Percentiles rank a stretch among this genome's conserved stretches.
phyloP scores from a whole-genome alignment of 768 basidiomycete species.

The Trametes gibbosa region DNA sequence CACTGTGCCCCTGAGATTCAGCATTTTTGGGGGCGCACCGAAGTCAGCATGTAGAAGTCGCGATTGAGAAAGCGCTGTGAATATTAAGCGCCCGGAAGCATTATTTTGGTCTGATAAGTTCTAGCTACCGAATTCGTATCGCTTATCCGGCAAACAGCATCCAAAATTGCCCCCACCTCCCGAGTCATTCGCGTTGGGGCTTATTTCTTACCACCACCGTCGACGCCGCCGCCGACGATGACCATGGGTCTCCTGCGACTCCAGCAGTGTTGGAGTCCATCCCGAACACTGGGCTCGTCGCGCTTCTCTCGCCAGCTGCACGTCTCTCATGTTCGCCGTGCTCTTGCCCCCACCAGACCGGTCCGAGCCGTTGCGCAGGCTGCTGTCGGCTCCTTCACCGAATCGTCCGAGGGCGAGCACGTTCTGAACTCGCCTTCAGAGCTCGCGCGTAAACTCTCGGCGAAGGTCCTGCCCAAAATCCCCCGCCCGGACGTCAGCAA shows the following conservation, averaged over 20 bases:
- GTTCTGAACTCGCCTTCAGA: constrained; percentile 94
- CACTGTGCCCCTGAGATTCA: too few species aligned
- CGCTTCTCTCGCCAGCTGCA: constrained; percentile 42
- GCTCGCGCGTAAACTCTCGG: constrained; percentile 88
- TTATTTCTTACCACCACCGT: constrained; percentile 14
- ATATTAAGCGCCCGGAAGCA: too few species aligned
- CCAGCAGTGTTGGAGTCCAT: constrained; percentile 19
- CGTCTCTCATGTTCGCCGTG: constrained; percentile 37
- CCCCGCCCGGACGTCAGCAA: constrained; percentile 90
- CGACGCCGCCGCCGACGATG: constrained; percentile 16
- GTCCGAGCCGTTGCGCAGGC: constrained; percentile 70
- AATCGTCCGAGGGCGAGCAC: constrained; percentile 47
- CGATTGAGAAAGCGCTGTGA: too few species aligned
- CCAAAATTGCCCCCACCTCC: neutral
- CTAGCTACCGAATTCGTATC: neutral
- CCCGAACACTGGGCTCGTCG: constrained; percentile 12
- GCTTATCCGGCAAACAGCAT: constrained; percentile 3
- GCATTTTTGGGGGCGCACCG: too few species aligned
- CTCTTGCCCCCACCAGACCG: constrained; percentile 44
- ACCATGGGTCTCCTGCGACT: constrained; percentile 24
- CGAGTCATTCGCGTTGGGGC: constrained; percentile 12
- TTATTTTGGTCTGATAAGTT: constrained; percentile 7
- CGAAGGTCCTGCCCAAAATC: constrained; percentile 89
- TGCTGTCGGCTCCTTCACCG: constrained; percentile 65
- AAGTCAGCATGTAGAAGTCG: too few species aligned